phyloP scores from a whole-genome alignment of 176 grass and related monocot species.

The Areca catechu region DNA sequence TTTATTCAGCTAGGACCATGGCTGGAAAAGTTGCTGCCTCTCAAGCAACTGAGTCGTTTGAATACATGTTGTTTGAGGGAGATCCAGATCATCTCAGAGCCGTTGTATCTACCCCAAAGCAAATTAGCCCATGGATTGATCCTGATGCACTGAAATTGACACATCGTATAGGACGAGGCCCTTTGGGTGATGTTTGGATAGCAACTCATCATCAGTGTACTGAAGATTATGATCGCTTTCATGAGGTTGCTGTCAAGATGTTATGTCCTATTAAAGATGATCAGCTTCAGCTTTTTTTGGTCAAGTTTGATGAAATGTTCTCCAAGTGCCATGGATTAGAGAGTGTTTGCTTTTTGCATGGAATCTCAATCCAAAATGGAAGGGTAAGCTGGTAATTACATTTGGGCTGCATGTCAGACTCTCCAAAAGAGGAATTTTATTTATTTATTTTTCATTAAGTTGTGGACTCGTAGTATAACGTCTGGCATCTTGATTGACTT shows the following conservation, averaged over 20 bases:
- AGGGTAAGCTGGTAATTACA: constrained; percentile 36
- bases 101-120: constrained; percentile 52
- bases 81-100: constrained; percentile 57
- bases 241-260: constrained; percentile 94
- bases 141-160: constrained; percentile 50
- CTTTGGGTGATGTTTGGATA: constrained; percentile 89
- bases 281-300: constrained; percentile 60
- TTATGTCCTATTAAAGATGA: constrained; percentile 82
- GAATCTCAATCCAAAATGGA: constrained; percentile 77
- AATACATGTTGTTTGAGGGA: constrained; percentile 88
- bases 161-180: constrained; percentile 86
- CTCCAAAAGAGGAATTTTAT: too few species aligned
- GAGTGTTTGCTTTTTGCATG: constrained; percentile 61
- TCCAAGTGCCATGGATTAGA: constrained; percentile 57
- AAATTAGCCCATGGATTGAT: constrained; percentile 82
- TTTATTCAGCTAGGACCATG: constrained; percentile 26
- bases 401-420: too few species aligned
- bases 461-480: too few species aligned
- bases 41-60: constrained; percentile 46
- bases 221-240: constrained; percentile 53
- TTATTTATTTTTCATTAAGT: too few species aligned
- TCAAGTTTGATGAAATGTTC: constrained; percentile 75
- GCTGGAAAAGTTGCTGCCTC: constrained; percentile 32
- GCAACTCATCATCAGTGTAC: constrained; percentile 67
- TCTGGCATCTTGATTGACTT: background rate